Conservation (phyloP, 177 flowering plant genomes). For the Tripterygium wilfordii region DNA sequence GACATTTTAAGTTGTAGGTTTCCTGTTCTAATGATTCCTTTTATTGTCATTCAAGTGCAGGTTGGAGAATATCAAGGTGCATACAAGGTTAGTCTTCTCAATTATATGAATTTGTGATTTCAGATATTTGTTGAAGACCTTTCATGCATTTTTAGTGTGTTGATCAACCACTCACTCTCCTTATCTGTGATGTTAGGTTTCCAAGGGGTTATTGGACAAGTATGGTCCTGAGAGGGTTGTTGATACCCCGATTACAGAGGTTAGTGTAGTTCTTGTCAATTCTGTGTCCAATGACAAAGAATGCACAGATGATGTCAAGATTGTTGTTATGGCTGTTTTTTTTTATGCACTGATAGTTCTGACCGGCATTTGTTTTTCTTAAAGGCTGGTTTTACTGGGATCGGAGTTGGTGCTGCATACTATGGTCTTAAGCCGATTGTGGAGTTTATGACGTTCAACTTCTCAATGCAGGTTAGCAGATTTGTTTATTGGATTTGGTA, state of each 20-base stretch:
- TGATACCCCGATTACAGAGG: slow-evolving; percentile 58
- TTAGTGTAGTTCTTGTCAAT: slow-evolving; percentile 7
- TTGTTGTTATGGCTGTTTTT: background rate
- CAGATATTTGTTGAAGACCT: background rate
- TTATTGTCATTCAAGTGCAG: slow-evolving; percentile 14
- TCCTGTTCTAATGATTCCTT: slow-evolving; percentile 1
- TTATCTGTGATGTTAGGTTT: slow-evolving; percentile 18
- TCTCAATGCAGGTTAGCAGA: slow-evolving; percentile 99
- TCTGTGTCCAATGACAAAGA: too few relatives aligned
- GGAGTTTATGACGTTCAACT: slow-evolving; percentile 98
- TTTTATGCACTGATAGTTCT: background rate
- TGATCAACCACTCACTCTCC: background rate
- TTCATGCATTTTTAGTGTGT: background rate
- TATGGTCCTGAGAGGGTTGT: slow-evolving; percentile 53
- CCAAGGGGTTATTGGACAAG: slow-evolving; percentile 49
- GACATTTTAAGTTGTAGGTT: background rate
- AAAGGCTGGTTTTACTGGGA: slow-evolving; percentile 97
- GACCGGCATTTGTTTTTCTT: background rate
- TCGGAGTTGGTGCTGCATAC: slow-evolving; percentile 98
- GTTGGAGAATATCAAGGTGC: slow-evolving; percentile 65
- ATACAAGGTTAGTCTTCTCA: slow-evolving; percentile 46
- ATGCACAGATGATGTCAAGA: background rate
- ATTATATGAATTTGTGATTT: too few relatives aligned
- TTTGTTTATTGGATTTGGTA: too few relatives aligned
- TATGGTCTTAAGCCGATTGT: slow-evolving; percentile 80